Conservation (phyloP, 371 early-diverging fungal species). For the Circinella umbellata region DNA sequence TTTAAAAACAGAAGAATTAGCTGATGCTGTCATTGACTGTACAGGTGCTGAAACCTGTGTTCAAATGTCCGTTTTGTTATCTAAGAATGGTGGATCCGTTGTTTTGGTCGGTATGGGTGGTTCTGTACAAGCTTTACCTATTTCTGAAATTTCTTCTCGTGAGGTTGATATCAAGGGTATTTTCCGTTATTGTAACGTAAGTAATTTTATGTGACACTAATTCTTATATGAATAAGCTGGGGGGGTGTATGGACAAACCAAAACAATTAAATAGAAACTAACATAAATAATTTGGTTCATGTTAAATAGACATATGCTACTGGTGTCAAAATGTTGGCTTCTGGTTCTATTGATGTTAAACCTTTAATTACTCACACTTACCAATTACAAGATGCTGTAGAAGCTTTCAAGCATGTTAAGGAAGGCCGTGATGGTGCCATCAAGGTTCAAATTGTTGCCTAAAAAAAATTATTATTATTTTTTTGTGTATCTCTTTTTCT, state of each 20-base stretch:
- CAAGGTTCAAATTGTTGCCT: slow-evolving; percentile 52
- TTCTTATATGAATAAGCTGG: too few relatives aligned
- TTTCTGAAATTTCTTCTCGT: slow-evolving; percentile 47
- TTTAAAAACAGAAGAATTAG: slow-evolving; percentile 31
- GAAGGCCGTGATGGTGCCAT: slow-evolving; percentile 52
- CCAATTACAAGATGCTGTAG: slow-evolving; percentile 42
- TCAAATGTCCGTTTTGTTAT: slow-evolving; percentile 50
- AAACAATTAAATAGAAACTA: too few relatives aligned
- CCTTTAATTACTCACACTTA: slow-evolving; percentile 55
- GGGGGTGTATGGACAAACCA: too few relatives aligned
- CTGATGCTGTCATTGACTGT: slow-evolving; percentile 55
- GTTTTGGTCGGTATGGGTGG: slow-evolving; percentile 59
- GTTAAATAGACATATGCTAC: slow-evolving; percentile 51
- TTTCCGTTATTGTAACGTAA: slow-evolving; percentile 58
- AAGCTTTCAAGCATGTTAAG: slow-evolving; percentile 56
- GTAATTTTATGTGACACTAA: too few relatives aligned
- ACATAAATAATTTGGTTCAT: too few relatives aligned
- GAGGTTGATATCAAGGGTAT: slow-evolving; percentile 57
- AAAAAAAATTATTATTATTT: slow-evolving; percentile 1
- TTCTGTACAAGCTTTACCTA: slow-evolving; percentile 47
- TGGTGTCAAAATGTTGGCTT: slow-evolving; percentile 52
- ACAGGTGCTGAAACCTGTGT: slow-evolving; percentile 60
- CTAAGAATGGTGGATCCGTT: slow-evolving; percentile 51
- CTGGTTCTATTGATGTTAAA: slow-evolving; percentile 52
- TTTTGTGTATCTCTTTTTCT: background rate